A percentile compares a stretch with the other conserved stretches of the same genome.
Conservation (phyloP, 2,329 filamentous ascomycete genomes). For the Sporothrix curviconia region DNA sequence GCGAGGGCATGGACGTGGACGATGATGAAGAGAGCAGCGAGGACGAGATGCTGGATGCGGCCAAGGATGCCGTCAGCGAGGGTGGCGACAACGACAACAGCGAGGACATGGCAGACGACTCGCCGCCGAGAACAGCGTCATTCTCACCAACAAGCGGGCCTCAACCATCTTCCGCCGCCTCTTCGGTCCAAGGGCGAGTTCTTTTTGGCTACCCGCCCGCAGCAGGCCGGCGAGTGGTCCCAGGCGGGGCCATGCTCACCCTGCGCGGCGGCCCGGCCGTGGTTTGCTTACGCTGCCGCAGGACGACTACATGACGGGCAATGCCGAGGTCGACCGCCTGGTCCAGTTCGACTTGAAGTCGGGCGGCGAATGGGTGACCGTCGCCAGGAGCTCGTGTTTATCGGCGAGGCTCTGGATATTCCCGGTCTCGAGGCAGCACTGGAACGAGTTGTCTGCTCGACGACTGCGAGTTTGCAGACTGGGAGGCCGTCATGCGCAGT, state of each 20-base stretch:
- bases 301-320: constrained; percentile 42
- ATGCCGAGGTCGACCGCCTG: constrained; percentile 41
- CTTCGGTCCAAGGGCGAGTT: constrained; percentile 58
- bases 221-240: constrained; percentile 52
- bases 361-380: constrained; percentile 60
- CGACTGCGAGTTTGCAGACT: constrained; percentile 48
- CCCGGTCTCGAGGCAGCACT: constrained; percentile 45
- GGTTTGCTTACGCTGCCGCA: constrained; percentile 56
- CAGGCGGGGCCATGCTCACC: constrained; percentile 60
- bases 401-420: constrained; percentile 57
- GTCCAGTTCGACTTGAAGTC: constrained; percentile 44
- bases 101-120: constrained; percentile 26
- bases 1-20: constrained; percentile 28
- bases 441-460: constrained; percentile 55
- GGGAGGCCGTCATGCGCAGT: constrained; percentile 22
- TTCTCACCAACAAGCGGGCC: constrained; percentile 50
- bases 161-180: constrained; percentile 47
- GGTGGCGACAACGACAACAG: constrained; percentile 16
- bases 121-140: constrained; percentile 35
- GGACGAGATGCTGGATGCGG: background rate
- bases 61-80: background rate
- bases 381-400: constrained; percentile 66
- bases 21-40: constrained; percentile 9
- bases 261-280: constrained; percentile 46
- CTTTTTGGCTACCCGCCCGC: constrained; percentile 52